A percentile compares a stretch with the other conserved stretches of the same genome.
Conservation (phyloP, 257 asterid genomes). For the Verbena officinalis region DNA sequence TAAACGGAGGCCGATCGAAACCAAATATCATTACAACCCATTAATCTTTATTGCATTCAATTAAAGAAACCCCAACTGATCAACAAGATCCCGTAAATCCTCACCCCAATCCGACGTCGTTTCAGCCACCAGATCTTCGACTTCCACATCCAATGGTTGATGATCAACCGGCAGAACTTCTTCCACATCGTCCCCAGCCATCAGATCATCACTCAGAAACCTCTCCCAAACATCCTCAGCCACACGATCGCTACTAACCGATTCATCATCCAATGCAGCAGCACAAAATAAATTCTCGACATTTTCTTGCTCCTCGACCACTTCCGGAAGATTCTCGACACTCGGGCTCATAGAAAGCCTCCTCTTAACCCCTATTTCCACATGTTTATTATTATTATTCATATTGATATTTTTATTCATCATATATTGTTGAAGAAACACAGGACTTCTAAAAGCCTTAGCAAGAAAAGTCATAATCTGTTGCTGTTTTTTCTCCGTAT, state of each 20-base stretch:
- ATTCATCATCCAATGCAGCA: slow-evolving; percentile 47
- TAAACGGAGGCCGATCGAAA: slow-evolving; percentile 17
- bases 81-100: slow-evolving; percentile 50
- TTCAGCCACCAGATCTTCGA: slow-evolving; percentile 59
- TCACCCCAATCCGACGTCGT: slow-evolving; percentile 71
- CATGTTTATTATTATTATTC: slow-evolving; percentile 32
- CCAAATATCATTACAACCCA: background rate
- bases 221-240: slow-evolving; percentile 59
- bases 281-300: slow-evolving; percentile 51
- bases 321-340: slow-evolving; percentile 44
- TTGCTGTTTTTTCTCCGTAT: slow-evolving; percentile 66
- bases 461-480: slow-evolving; percentile 75
- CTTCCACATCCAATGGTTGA: slow-evolving; percentile 44
- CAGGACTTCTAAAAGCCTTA: slow-evolving; percentile 58
- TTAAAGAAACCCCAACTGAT: slow-evolving; percentile 46
- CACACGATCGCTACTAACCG: slow-evolving; percentile 40
- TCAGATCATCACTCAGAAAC: slow-evolving; percentile 49
- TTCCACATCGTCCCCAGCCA: slow-evolving; percentile 38
- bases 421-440: slow-evolving; percentile 52
- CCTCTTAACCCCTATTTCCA: slow-evolving; percentile 81
- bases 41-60: background rate
- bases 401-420: slow-evolving; percentile 38
- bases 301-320: background rate
- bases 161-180: slow-evolving; percentile 39
- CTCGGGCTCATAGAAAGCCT: slow-evolving; percentile 66